Evolutionary conservation across 176 grass and related monocot species (phyloP).

Genomic region (Rhynchospora pubera): DNA sequence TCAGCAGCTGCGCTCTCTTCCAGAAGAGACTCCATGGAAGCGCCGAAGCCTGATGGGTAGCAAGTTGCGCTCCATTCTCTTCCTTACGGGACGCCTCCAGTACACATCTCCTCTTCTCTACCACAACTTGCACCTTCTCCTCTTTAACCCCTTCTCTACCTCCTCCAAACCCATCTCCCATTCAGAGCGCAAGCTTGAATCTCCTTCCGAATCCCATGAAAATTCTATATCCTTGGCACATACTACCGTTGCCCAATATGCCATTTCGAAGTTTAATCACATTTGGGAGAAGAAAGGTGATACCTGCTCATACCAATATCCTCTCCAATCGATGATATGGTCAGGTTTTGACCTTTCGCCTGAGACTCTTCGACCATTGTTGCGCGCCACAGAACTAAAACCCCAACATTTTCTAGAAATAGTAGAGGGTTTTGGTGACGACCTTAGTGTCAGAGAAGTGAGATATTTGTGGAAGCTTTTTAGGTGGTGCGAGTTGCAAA

Average conservation of each 20-base stretch:
- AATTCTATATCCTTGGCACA: background rate
- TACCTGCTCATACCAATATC: constrained; percentile 29
- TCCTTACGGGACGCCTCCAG: background rate
- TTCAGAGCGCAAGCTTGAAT: background rate
- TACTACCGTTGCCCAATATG: background rate
- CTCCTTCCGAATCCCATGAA: background rate
- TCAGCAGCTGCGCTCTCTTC: background rate
- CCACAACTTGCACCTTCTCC: background rate
- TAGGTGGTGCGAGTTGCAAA: constrained; percentile 51
- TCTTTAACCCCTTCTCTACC: background rate
- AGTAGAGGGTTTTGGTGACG: constrained; percentile 42
- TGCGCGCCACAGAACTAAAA: constrained; percentile 46
- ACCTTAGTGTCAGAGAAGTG: constrained; percentile 36
- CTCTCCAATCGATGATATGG: constrained; percentile 55
- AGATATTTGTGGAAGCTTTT: constrained; percentile 73
- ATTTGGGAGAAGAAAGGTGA: constrained; percentile 23
- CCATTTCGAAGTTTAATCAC: constrained; percentile 9
- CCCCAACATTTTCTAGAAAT: constrained; percentile 59
- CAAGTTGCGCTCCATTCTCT: background rate
- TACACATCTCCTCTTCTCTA: background rate
- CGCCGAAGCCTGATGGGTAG: background rate
- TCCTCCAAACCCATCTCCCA: background rate
- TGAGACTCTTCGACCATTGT: constrained; percentile 53
- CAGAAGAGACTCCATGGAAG: background rate
- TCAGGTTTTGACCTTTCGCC: constrained; percentile 52